A percentile compares a stretch with the other conserved stretches of the same genome.
Evolutionary conservation across 768 basidiomycete genomes (phyloP).

Genomic region (Lentinula sp.): DNA sequence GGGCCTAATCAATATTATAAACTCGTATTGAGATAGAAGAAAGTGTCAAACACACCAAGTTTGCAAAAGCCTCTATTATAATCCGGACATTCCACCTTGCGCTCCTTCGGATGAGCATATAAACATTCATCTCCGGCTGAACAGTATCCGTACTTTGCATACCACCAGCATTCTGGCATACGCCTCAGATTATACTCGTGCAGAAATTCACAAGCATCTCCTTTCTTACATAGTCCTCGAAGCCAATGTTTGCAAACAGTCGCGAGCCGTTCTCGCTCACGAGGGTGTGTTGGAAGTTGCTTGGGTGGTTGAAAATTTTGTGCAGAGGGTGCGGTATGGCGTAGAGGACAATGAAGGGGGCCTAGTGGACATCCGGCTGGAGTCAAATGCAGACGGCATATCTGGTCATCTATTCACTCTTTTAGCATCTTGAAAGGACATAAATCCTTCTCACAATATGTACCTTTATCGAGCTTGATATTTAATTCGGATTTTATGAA

Average conservation of each 20-base stretch:
- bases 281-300: constrained; percentile 74
- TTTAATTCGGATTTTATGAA: constrained; percentile 79
- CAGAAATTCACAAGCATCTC: constrained; percentile 95
- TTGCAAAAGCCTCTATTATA: constrained; percentile 95
- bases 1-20: constrained; percentile 50
- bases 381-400: constrained; percentile 80
- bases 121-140: constrained; percentile 96
- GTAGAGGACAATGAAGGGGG: constrained; percentile 84
- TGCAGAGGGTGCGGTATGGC: constrained; percentile 85
- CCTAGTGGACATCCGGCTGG: constrained; percentile 86
- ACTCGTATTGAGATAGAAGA: constrained; percentile 2
- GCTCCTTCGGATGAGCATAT: constrained; percentile 91
- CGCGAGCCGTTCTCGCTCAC: constrained; percentile 74
- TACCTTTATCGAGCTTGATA: constrained; percentile 90
- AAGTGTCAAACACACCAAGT: constrained; percentile 52
- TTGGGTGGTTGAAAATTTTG: constrained; percentile 89
- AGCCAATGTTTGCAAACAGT: constrained; percentile 99
- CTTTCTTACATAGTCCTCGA: constrained; percentile 96
- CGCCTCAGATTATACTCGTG: constrained; percentile 97
- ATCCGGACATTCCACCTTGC: constrained; percentile 89
- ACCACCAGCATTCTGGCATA: constrained; percentile 99
- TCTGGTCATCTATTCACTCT: constrained; percentile 71
- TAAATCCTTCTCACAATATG: constrained; percentile 11
- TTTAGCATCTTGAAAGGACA: background rate
- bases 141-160: constrained; percentile 95